phyloP scores from a whole-genome alignment of 345 rosid species.

The Eucalyptus coolabah region DNA sequence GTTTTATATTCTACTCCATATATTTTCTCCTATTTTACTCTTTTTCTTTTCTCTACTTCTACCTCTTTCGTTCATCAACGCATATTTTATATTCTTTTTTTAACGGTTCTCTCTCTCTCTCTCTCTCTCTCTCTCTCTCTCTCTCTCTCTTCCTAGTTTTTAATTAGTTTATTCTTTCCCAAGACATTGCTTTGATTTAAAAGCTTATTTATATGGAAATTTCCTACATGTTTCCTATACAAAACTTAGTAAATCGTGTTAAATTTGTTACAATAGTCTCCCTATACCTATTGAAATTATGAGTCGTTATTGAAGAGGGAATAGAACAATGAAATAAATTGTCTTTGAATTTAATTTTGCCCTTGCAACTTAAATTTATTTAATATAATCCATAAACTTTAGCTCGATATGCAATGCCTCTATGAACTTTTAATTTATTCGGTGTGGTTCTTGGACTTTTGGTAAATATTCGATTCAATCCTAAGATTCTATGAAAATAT shows the following conservation, averaged over 20 bases:
- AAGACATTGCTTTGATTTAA: neutral
- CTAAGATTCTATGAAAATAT: neutral
- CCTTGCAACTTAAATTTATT: too few relatives aligned
- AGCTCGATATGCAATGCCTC: rapidly evolving
- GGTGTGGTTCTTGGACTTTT: too few relatives aligned
- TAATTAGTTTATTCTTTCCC: neutral
- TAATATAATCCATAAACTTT: rapidly evolving
- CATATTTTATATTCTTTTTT: neutral
- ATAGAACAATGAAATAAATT: neutral
- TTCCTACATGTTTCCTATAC: neutral
- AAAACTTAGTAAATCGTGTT: neutral
- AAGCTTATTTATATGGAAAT: neutral
- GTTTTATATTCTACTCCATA: neutral
- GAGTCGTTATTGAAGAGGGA: neutral
- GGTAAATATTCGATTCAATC: too few relatives aligned
- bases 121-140: neutral
- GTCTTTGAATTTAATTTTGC: too few relatives aligned
- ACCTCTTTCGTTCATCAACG: neutral
- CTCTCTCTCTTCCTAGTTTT: neutral
- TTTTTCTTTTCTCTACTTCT: neutral
- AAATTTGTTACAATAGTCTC: neutral
- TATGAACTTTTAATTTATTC: too few relatives aligned
- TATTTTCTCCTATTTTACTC: neutral
- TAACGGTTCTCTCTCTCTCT: neutral
- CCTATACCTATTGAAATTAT: neutral